Evolutionary conservation across 768 basidiomycete genomes (phyloP), one percentile per base, ranked within the genome.

Genomic region (Tephrocybe sp.): DNA sequence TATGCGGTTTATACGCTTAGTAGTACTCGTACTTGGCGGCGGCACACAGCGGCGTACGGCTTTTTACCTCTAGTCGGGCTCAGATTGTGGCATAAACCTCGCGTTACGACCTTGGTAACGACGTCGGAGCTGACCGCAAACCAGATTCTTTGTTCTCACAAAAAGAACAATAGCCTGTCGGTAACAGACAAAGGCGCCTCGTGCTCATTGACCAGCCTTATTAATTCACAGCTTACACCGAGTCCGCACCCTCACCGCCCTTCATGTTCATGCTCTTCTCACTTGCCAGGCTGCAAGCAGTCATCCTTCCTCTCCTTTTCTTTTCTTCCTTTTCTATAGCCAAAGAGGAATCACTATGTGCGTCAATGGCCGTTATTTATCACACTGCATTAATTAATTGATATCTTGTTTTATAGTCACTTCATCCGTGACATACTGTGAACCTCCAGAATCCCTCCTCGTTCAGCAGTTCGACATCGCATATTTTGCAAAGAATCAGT

Each of bases 341-440:
- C 25, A 70, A 69, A 60, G 76, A 83, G 58, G 70, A 83, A 40
- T 69, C 74, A 7, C 62, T 89, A 50, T 89, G 87, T 86, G 62
- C 57, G 84, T 82, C 16, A 27, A 39, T 38, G 29, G 47, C 27
- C 48, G 31, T 1, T 42, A 22, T n/a, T 40, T 45, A 15, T 27
- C 42, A 36, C 47, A 33, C 36, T 48, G 38, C 40, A n/a, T n/a
- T n/a, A n/a, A n/a, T n/a, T 46, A 23, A 53, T 51, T 25, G 59
- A 47, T 53, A 47, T 45, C 8, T 47, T 54, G n/a, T n/a, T 49
- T 42, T 46, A 23, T 62, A 91, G 89, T 88, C 66, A 90, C 91
- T 23, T 91, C 88, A 16, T 91, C 90, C 49, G 88, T 93, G 61
- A 87, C 91, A 24, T 93, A 93, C 65, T 93, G 91, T 68, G 71